Percentiles rank a stretch among this genome's conserved stretches.
These are phyloP conservation scores for Xylaria sp. DNA, from an alignment of 2,329 filamentous ascomycete genomes.

Conservation along the genomic window DNA sequence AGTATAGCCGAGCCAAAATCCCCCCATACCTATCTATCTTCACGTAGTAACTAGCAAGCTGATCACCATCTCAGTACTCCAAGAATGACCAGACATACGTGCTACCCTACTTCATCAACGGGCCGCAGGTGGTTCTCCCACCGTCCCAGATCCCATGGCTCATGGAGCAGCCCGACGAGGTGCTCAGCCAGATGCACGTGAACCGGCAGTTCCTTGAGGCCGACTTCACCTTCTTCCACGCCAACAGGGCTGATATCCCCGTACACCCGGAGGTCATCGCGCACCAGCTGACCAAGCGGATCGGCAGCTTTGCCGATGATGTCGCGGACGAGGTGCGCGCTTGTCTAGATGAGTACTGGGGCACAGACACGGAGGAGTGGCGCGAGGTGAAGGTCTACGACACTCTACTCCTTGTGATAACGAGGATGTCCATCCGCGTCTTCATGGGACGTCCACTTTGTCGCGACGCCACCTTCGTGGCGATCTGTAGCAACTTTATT, in stretches of 20 bases:
- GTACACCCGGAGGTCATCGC: constrained; percentile 50
- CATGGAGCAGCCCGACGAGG: constrained; percentile 48
- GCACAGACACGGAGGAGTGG: constrained; percentile 47
- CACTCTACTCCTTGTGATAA: constrained; percentile 48
- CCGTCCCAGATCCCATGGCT: constrained; percentile 49
- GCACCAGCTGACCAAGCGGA: constrained; percentile 49
- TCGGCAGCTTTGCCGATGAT: constrained; percentile 46
- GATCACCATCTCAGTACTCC: constrained; percentile 45
- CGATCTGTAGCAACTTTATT: constrained; percentile 50
- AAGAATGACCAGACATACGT: constrained; percentile 47
- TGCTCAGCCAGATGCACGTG: constrained; percentile 50
- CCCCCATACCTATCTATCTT: not conserved
- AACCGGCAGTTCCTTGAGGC: constrained; percentile 52
- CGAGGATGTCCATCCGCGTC: constrained; percentile 50
- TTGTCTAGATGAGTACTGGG: constrained; percentile 49
- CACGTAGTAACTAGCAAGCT: not conserved
- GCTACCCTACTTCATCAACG: constrained; percentile 50
- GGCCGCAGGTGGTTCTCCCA: constrained; percentile 51
- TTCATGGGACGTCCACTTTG: constrained; percentile 50
- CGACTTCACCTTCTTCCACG: constrained; percentile 50
- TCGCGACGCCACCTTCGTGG: constrained; percentile 44
- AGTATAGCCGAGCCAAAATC: not conserved
- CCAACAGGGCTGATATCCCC: constrained; percentile 47
- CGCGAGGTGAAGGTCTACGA: constrained; percentile 51
- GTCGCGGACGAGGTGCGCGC: constrained; percentile 50